Evolutionary conservation across 352 stramenopile species (phyloP).

Genomic region (Globisporangium emineosum): DNA sequence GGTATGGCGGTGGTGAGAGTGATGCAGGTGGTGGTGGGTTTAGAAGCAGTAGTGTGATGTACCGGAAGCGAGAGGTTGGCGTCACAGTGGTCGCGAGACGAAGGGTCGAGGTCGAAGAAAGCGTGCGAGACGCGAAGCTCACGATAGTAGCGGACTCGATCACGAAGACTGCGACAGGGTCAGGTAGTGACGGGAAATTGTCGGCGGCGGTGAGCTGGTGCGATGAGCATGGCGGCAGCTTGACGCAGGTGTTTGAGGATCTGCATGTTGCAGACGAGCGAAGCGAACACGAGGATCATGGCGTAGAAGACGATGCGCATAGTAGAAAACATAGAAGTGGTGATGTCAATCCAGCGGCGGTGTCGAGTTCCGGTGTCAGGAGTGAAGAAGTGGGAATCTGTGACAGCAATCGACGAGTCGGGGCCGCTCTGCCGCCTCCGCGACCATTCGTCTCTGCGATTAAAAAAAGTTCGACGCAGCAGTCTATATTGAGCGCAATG

Average conservation of each 20-base stretch:
- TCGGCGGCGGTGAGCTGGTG: slow-evolving; percentile 76
- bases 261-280: slow-evolving; percentile 14
- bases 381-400: slow-evolving; percentile 7
- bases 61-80: not conserved
- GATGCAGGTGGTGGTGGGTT: not conserved
- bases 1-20: not conserved
- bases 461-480: slow-evolving; percentile 14
- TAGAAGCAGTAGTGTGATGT: not conserved
- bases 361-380: slow-evolving; percentile 9
- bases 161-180: slow-evolving; percentile 17
- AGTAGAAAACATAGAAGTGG: not conserved
- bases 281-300: not conserved
- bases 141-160: not conserved
- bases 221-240: slow-evolving; percentile 73
- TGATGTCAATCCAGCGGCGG: not conserved
- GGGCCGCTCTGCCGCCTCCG: not conserved
- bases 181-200: slow-evolving; percentile 36
- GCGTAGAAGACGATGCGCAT: not conserved
- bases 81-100: not conserved
- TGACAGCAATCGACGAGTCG: slow-evolving; percentile 1
- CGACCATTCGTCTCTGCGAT: slow-evolving; percentile 9
- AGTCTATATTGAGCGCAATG: slow-evolving; percentile 13
- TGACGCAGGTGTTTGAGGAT: slow-evolving; percentile 75
- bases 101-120: not conserved
- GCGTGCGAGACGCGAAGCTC: not conserved